Evolutionary conservation across 2,329 filamentous ascomycete species (phyloP).

Genomic region (Aspergillus alliaceus): DNA sequence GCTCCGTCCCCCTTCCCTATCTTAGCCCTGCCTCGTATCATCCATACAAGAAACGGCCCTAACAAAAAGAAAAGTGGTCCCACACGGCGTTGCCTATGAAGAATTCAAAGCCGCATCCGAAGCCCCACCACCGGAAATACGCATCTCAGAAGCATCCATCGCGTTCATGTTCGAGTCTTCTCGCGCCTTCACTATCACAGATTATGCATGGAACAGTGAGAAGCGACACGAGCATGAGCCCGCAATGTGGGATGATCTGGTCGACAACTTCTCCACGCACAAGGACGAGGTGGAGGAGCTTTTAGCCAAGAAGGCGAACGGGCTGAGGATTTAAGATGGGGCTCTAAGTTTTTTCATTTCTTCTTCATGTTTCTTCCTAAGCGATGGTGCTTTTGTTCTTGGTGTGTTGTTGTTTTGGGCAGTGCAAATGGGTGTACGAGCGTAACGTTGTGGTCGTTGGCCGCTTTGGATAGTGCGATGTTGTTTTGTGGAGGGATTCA

Average conservation of each 20-base stretch:
- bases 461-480: too few species aligned
- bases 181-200: conserved; percentile 36
- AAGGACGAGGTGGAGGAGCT: conserved; percentile 50
- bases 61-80: conserved; percentile 28
- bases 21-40: too few species aligned
- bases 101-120: conserved; percentile 34
- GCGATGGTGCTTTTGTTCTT: neutral
- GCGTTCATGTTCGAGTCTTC: conserved; percentile 39
- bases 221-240: conserved; percentile 50
- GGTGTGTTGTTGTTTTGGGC: neutral
- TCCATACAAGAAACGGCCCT: neutral
- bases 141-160: conserved; percentile 34
- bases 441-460: too few species aligned
- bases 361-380: neutral
- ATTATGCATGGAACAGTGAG: conserved; percentile 35
- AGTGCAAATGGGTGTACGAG: neutral
- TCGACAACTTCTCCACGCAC: conserved; percentile 53
- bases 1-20: neutral
- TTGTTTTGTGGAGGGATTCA: too few species aligned
- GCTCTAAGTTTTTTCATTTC: neutral
- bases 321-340: conserved; percentile 11
- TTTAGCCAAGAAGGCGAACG: conserved; percentile 32
- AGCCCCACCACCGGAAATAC: conserved; percentile 25
- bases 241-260: conserved; percentile 56
- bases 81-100: conserved; percentile 37